Conservation (phyloP, 202 grass and related monocot species). For the Zizania palustris region DNA sequence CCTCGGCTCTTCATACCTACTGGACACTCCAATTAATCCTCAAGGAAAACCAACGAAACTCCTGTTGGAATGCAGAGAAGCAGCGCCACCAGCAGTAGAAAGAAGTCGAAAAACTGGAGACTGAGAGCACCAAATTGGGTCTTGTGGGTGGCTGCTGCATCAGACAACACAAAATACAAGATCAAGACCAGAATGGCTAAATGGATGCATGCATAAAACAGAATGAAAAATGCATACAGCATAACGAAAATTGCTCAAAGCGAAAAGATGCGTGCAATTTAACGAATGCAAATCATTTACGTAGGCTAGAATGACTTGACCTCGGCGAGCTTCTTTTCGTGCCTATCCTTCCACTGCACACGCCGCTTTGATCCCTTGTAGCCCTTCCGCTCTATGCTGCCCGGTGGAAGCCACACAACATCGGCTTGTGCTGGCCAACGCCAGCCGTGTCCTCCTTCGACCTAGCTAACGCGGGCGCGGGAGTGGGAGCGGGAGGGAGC, state of each 20-base stretch:
- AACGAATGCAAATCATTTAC: conserved; percentile 19
- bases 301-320: conserved; percentile 65
- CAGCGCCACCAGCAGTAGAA: conserved; percentile 32
- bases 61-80: conserved; percentile 5
- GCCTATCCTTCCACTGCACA: conserved; percentile 70
- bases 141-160: not conserved
- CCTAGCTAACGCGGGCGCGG: not conserved
- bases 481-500: no score
- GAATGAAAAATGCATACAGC: no score
- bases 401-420: conserved; percentile 33
- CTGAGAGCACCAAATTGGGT: conserved; percentile 9
- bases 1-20: conserved; percentile 48
- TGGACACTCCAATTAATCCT: not conserved
- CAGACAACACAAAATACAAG: conserved; percentile 49
- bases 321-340: conserved; percentile 60
- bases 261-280: not conserved
- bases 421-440: conserved; percentile 39
- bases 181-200: conserved; percentile 26
- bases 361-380: conserved; percentile 50
- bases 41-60: not conserved
- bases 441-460: conserved; percentile 37
- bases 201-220: not conserved
- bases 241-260: not conserved
- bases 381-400: conserved; percentile 47
- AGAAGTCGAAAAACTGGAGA: conserved; percentile 9